Percentiles rank a stretch among this genome's conserved stretches.
Evolutionary conservation across 164 flowering plant species (phyloP).

Genomic region (Berberis thunbergii): DNA sequence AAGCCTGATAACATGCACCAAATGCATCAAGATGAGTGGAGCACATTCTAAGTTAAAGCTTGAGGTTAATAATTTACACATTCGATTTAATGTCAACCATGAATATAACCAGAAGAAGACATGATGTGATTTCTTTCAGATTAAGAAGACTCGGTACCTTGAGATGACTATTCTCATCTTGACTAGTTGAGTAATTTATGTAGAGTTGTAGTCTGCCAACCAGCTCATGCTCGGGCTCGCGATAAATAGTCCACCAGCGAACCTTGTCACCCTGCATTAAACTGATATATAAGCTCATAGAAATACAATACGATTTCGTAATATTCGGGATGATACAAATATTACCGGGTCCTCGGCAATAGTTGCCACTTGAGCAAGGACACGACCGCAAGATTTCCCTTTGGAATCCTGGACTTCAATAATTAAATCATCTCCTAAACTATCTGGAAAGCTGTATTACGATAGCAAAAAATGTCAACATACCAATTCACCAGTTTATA

Average conservation of each 20-base stretch:
- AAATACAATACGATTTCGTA: constrained; percentile 2
- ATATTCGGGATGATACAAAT: background rate
- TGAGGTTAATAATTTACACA: no score
- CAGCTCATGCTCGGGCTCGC: constrained; percentile 86
- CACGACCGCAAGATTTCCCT: constrained; percentile 74
- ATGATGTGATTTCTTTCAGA: no score
- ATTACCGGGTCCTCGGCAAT: constrained; percentile 76
- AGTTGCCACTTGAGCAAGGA: constrained; percentile 72
- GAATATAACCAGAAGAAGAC: no score
- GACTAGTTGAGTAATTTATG: constrained; percentile 60
- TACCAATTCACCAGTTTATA: background rate
- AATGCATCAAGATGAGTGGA: no score
- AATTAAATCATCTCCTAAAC: constrained; percentile 80
- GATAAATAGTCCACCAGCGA: constrained; percentile 92
- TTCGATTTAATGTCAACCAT: no score
- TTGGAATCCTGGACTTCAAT: constrained; percentile 79
- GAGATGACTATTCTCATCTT: constrained; percentile 59
- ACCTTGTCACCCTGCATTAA: constrained; percentile 71
- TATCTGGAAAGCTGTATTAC: constrained; percentile 74
- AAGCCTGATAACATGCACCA: no score
- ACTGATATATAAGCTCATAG: constrained; percentile 8
- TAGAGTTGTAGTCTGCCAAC: constrained; percentile 78
- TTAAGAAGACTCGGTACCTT: constrained; percentile 34
- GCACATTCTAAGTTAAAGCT: no score
- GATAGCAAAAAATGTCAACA: constrained; percentile 1